These are phyloP conservation scores for Colletotrichum navitas DNA, from an alignment of 2,329 filamentous ascomycete species.

Conservation along the genomic window DNA sequence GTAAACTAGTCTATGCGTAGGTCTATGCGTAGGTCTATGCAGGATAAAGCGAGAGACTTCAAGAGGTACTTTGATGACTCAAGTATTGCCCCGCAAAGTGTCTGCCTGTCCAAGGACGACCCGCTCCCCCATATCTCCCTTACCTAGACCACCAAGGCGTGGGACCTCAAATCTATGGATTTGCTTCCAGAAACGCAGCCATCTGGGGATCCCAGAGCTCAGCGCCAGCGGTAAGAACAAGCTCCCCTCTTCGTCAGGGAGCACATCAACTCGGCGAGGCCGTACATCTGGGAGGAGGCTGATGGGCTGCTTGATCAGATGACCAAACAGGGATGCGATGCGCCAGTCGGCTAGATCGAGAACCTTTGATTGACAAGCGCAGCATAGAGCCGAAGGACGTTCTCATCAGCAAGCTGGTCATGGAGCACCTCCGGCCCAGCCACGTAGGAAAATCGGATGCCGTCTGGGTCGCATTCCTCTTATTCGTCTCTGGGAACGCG, in stretches of 20 bases:
- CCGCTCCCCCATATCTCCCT: no score
- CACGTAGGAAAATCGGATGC: conserved; percentile 56
- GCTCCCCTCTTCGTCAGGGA: conserved; percentile 53
- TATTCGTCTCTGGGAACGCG: conserved; percentile 64
- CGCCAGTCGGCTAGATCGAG: conserved; percentile 59
- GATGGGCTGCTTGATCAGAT: conserved; percentile 57
- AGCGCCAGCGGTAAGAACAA: no score
- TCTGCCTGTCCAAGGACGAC: conserved; percentile 57
- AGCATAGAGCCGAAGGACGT: conserved; percentile 57
- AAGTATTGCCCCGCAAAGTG: no score
- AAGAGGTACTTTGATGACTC: no score
- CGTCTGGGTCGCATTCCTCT: conserved; percentile 62
- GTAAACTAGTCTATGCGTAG: no score
- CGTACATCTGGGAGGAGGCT: conserved; percentile 61
- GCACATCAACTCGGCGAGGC: conserved; percentile 55
- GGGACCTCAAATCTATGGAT: no score
- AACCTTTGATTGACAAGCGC: conserved; percentile 60
- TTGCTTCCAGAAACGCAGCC: no score
- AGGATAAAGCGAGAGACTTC: no score
- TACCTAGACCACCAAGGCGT: no score
- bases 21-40: no score
- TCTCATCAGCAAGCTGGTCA: conserved; percentile 59
- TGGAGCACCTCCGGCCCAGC: conserved; percentile 56
- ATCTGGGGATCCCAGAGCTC: no score
- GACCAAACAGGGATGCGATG: conserved; percentile 44